Evolutionary conservation across 2,329 filamentous ascomycete genomes (phyloP), one percentile per base, ranked within the genome.

Genomic region (Basipetospora chlamydospora): DNA sequence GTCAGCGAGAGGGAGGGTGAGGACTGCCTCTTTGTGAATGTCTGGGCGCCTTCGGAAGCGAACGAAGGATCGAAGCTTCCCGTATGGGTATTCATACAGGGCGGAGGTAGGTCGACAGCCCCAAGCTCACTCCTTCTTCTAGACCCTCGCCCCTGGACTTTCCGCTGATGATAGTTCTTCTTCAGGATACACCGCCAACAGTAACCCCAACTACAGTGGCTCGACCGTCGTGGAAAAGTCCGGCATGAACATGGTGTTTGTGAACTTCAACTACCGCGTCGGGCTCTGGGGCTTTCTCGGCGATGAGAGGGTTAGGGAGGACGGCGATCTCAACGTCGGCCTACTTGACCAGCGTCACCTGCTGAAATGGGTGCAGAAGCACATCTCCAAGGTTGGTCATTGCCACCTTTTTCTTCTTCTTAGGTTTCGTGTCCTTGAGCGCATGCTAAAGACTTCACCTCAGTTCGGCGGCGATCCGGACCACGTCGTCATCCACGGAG

Each of bases 181-280:
- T 59, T 35, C 48, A 59, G 41, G 56, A 49, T 6, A 59, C 53
- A 37, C 28, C 4, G 35, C 35, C 13, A 37, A 37, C 28, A 37
- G 35, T 21, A 60, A 57, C 29, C 57, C 57, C n/a, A 43, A 46
- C 10, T 60, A 54, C 42, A 53, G 54, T 42, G 55, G 52, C 37
- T 59, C 58, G 40, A 53, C 49, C 18, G 46, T 60, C 3, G 56
- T 72, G 17, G 48, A 57, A 20, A 49, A 49, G 42, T 69, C 67
- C 0, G 56, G 50, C 11, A 45, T 56, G 18, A 60, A 57, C 41
- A 56, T 77, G 33, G 54, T 77, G 11, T 61, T 70, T 37, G 70
- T 77, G 33, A 69, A 68, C 45, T 74, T 77, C 49, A 73, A 75
- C 52, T 77, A 77, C 47, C 65, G 76, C 6, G 68, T 80, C 6